Evolutionary conservation across 1,139 yeast genomes (phyloP).

Genomic region (Kodamaea plutei): DNA sequence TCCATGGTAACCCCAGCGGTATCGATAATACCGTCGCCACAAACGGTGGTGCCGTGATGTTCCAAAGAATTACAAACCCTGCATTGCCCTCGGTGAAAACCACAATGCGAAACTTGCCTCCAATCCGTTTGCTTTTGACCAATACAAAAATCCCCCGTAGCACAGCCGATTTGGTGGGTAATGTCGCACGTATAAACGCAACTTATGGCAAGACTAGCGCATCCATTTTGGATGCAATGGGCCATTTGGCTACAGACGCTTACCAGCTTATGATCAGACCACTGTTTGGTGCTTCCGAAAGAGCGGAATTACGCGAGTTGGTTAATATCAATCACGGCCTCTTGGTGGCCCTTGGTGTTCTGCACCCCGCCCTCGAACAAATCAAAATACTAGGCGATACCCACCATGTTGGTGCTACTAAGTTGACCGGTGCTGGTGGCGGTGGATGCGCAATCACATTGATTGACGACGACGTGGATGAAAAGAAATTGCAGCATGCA

Average conservation of each 20-base stretch:
- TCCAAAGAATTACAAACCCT: slow-evolving; percentile 58
- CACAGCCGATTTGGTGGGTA: slow-evolving; percentile 78
- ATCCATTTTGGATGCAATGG: slow-evolving; percentile 70
- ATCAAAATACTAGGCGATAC: slow-evolving; percentile 63
- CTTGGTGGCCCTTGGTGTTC: slow-evolving; percentile 81
- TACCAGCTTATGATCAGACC: slow-evolving; percentile 56
- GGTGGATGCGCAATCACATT: slow-evolving; percentile 98
- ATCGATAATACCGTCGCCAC: slow-evolving; percentile 96
- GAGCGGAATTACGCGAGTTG: slow-evolving; percentile 52
- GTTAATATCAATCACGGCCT: slow-evolving; percentile 88
- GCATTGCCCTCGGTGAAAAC: slow-evolving; percentile 56
- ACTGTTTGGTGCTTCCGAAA: slow-evolving; percentile 42
- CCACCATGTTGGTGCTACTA: slow-evolving; percentile 74
- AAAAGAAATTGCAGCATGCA: slow-evolving; percentile 27
- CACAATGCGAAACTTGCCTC: slow-evolving; percentile 70
- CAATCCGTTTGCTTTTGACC: slow-evolving; percentile 68
- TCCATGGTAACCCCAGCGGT: slow-evolving; percentile 97
- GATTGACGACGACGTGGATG: slow-evolving; percentile 47
- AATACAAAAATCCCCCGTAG: slow-evolving; percentile 85
- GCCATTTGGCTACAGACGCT: slow-evolving; percentile 63
- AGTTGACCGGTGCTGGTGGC: slow-evolving; percentile 98
- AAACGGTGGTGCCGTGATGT: slow-evolving; percentile 92
- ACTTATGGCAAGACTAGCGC: slow-evolving; percentile 53
- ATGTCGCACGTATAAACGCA: slow-evolving; percentile 57
- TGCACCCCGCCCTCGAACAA: slow-evolving; percentile 82